phyloP scores from a whole-genome alignment of 2,329 filamentous ascomycete genomes.

The Conoideocrella luteorostrata region DNA sequence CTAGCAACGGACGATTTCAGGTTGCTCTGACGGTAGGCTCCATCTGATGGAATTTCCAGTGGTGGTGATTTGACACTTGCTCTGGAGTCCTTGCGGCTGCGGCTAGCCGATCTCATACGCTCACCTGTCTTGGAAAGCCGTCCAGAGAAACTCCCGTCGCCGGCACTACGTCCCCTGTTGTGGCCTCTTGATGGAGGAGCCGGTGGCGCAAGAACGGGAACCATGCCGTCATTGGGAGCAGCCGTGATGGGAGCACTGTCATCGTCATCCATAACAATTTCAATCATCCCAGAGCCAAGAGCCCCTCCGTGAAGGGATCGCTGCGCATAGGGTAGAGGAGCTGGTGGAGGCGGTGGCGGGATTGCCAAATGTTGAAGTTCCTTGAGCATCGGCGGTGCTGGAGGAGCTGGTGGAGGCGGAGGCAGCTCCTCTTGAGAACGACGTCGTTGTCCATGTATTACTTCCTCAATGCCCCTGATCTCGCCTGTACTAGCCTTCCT shows the following conservation, averaged over 20 bases:
- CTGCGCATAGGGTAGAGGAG: conserved; percentile 44
- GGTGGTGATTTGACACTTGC: conserved; percentile 19
- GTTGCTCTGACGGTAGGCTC: conserved; percentile 15
- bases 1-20: conserved; percentile 22
- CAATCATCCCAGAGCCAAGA: conserved; percentile 50
- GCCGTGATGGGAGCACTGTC: conserved; percentile 27
- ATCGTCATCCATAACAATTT: conserved; percentile 61
- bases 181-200: conserved; percentile 41
- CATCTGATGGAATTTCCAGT: conserved; percentile 33
- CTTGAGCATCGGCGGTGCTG: conserved; percentile 47
- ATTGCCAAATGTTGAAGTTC: conserved; percentile 57
- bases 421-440: conserved; percentile 48
- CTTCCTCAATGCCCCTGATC: conserved; percentile 43
- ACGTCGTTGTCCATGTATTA: conserved; percentile 31
- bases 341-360: conserved; percentile 56
- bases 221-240: conserved; percentile 34
- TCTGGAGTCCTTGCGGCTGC: conserved; percentile 39
- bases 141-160: conserved; percentile 45
- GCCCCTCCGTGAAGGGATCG: conserved; percentile 37
- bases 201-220: conserved; percentile 39
- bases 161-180: conserved; percentile 50
- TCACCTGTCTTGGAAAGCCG: conserved; percentile 54
- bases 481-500: conserved; percentile 31
- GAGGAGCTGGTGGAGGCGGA: conserved; percentile 43
- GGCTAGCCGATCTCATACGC: conserved; percentile 53